phyloP scores from a whole-genome alignment of 306 rosid genomes.

The Lupinus albus region DNA sequence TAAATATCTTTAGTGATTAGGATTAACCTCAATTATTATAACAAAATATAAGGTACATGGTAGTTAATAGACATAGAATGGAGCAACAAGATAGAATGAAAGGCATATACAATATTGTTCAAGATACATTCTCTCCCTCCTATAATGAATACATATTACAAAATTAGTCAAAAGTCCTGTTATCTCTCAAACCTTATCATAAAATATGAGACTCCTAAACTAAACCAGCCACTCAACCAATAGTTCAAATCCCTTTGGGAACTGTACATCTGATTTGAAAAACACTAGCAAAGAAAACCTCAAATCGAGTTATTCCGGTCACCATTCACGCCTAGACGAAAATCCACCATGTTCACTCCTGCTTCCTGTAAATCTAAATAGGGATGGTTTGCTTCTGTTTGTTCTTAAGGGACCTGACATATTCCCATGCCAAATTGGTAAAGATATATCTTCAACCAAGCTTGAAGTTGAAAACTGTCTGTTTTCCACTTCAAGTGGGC shows the following conservation, averaged over 20 bases:
- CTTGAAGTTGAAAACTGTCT: constrained; percentile 86
- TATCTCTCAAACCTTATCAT: constrained; percentile 49
- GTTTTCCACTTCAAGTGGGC: constrained; percentile 89
- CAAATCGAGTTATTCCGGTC: neutral
- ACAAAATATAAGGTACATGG: neutral
- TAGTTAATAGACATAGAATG: neutral
- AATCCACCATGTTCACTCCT: constrained; percentile 88
- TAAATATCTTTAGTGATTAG: too few relatives aligned
- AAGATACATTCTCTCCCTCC: constrained; percentile 63
- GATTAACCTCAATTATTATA: too few relatives aligned
- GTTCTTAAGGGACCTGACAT: constrained; percentile 92
- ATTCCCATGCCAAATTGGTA: constrained; percentile 84
- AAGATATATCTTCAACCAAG: constrained; percentile 65
- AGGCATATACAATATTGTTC: constrained; percentile 56
- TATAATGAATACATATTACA: constrained; percentile 82
- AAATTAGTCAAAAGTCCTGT: constrained; percentile 65
- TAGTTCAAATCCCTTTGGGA: constrained; percentile 52
- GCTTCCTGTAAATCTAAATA: constrained; percentile 75
- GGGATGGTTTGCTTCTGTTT: constrained; percentile 68
- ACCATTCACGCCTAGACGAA: constrained; percentile 50
- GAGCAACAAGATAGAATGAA: constrained; percentile 41
- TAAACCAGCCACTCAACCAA: constrained; percentile 54
- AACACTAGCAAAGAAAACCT: constrained; percentile 30
- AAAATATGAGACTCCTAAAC: constrained; percentile 57
- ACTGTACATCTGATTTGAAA: constrained; percentile 80